These are phyloP conservation scores for Xerocomus amazonicus DNA, from an alignment of 1,284 basidiomycete species.

Conservation along the genomic window DNA sequence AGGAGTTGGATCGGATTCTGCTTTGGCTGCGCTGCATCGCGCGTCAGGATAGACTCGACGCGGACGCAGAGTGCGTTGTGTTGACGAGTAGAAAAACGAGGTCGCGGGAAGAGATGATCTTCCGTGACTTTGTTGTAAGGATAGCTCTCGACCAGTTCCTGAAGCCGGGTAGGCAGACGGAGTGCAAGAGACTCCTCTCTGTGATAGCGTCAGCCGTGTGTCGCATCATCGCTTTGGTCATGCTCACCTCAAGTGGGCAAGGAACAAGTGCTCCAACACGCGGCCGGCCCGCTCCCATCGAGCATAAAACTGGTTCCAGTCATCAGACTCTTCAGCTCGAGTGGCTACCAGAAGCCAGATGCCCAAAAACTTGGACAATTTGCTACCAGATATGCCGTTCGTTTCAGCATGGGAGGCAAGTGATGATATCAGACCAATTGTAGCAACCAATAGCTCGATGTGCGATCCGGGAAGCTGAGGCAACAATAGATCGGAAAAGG, in stretches of 20 bases:
- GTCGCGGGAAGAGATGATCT: conserved; percentile 47
- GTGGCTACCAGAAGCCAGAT: conserved; percentile 60
- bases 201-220: conserved; percentile 4
- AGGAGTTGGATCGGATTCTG: conserved; percentile 57
- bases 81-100: conserved; percentile 60
- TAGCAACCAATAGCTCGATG: conserved; percentile 50
- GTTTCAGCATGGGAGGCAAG: conserved; percentile 66
- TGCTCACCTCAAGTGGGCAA: conserved; percentile 62
- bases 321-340: conserved; percentile 45
- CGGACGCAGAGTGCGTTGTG: conserved; percentile 63
- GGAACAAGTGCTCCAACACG: conserved; percentile 69
- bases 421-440: conserved; percentile 59
- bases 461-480: conserved; percentile 57
- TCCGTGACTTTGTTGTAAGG: conserved; percentile 51
- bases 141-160: conserved; percentile 65
- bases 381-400: conserved; percentile 71
- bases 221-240: neutral
- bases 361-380: conserved; percentile 66
- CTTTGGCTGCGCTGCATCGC: conserved; percentile 38
- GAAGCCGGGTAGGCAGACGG: conserved; percentile 62
- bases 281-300: conserved; percentile 69
- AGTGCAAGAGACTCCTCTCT: conserved; percentile 58
- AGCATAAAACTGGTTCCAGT: conserved; percentile 53
- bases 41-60: conserved; percentile 49
- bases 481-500: conserved; percentile 56